Base-by-base conservation (phyloP, 2,329 filamentous ascomycete species). In the Trichophyton benhamiae region DNA sequence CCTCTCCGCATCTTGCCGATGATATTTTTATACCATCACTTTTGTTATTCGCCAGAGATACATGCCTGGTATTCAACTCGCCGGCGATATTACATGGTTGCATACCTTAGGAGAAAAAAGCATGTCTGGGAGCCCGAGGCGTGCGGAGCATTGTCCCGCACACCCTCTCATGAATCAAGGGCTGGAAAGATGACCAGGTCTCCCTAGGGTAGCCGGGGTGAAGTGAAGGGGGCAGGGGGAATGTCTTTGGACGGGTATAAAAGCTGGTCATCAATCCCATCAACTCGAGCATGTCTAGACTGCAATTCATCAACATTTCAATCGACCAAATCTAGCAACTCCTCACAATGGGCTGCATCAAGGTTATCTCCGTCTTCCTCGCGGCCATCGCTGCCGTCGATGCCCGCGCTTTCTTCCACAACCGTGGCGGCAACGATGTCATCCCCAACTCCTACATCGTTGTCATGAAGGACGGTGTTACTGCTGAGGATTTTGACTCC, bases 391-490 rank as follows among this genome's bases (percentile, higher is more conserved):
- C 52, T 25, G 55, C 61, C 46, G 61, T 57, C 13, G 55, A 65
- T 25, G 63, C 62, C 46, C 62, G 60, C 20, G 44, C 59, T 44
- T 55, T 65, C 55, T 49, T 63, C 8, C 55, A 58, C 55, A 62
- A 57, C 36, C 57, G 58, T 30, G 36, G 30, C 11, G 60, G 60
- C 25, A 59, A 44, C 15, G 60, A 62, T 61, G 30, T 65, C 49
- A 63, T 65, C 48, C 20, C 44, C 11, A 62, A 63, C 57, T 63
- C 63, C 33, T 65, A 65, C 57, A 65, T 65, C 36, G 63, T 65
- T 36, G 62, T 65, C 7, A 60, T 65, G 63, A 65, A 65, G 48
- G 63, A 65, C 57, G 63, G 61, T 7, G 53, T 65, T 33, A 49
- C 62, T 8, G 33, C 58, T 20, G 48, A 61, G 11, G 62, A 63